Evolutionary conservation across 2,329 filamentous ascomycete species (phyloP).

Genomic region (Aspergillus sp.): DNA sequence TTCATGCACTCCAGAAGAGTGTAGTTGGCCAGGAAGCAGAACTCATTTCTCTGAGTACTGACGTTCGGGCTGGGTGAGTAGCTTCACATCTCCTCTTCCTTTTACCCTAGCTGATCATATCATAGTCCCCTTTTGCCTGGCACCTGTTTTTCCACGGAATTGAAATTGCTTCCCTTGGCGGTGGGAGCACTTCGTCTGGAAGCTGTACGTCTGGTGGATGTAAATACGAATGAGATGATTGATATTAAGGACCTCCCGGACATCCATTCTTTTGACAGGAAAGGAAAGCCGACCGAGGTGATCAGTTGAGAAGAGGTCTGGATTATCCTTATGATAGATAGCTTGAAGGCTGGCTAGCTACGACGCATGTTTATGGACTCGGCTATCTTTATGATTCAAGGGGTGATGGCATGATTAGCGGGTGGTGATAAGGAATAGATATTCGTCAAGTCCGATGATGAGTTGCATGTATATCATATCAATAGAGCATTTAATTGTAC

Average conservation of each 20-base stretch:
- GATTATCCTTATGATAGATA: conserved; percentile 2
- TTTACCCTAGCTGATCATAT: conserved; percentile 9
- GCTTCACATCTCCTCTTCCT: not conserved
- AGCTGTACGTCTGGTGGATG: conserved; percentile 56
- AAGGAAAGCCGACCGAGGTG: conserved; percentile 3
- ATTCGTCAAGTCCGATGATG: not conserved
- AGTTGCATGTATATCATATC: not conserved
- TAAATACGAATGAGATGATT: conserved; percentile 57
- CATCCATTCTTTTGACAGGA: conserved; percentile 47
- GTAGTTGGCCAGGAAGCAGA: conserved; percentile 53
- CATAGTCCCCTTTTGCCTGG: conserved; percentile 55
- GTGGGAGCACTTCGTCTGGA: conserved; percentile 56
- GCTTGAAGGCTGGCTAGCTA: conserved; percentile 2
- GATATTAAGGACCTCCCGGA: conserved; percentile 61
- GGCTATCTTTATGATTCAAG: not conserved
- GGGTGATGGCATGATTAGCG: not conserved
- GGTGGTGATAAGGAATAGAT: not conserved
- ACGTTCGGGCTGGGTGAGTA: conserved; percentile 59
- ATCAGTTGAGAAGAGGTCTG: not conserved
- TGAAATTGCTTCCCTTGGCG: conserved; percentile 57
- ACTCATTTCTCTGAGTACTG: conserved; percentile 59
- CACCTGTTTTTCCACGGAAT: conserved; percentile 58
- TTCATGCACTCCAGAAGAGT: conserved; percentile 58
- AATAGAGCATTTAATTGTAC: not conserved
- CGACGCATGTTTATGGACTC: conserved; percentile 1